phyloP scores from a whole-genome alignment of 129 eudicot genomes.

The Arctium lappa region DNA sequence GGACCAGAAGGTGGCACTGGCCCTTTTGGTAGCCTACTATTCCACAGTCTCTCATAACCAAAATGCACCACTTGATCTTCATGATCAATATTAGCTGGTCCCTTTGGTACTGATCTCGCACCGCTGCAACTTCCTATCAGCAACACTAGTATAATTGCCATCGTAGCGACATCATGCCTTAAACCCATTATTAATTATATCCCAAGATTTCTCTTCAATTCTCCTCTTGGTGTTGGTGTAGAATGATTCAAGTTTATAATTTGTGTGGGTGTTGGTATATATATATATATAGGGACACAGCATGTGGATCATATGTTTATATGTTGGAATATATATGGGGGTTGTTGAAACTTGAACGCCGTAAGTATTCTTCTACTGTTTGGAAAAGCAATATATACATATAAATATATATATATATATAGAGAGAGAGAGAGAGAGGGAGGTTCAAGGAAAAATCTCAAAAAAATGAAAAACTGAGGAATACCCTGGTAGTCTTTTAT shows the following conservation, averaged over 20 bases:
- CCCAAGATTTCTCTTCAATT: not conserved
- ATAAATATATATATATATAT: not conserved
- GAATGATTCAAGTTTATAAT: constrained; percentile 1
- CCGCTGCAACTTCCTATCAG: constrained; percentile 1
- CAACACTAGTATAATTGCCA: not conserved
- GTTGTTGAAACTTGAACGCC: constrained; percentile 18
- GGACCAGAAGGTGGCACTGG: constrained; percentile 68
- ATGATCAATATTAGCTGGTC: not conserved
- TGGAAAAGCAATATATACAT: not conserved
- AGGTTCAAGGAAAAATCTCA: no score
- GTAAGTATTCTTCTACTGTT: constrained; percentile 8
- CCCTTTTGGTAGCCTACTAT: constrained; percentile 44
- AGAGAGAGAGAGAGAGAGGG: no score
- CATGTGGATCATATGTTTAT: not conserved
- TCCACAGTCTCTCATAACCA: constrained; percentile 20
- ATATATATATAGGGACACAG: not conserved
- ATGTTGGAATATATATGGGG: not conserved
- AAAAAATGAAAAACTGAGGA: no score
- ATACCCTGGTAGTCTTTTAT: no score
- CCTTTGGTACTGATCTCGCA: constrained; percentile 15
- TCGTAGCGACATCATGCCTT: not conserved
- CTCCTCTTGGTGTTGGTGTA: not conserved
- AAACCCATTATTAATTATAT: constrained; percentile 14
- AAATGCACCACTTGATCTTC: not conserved
- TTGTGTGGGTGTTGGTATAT: constrained; percentile 17